phyloP scores from a whole-genome alignment of 164 flowering plant species.

The Berberis thunbergii region DNA sequence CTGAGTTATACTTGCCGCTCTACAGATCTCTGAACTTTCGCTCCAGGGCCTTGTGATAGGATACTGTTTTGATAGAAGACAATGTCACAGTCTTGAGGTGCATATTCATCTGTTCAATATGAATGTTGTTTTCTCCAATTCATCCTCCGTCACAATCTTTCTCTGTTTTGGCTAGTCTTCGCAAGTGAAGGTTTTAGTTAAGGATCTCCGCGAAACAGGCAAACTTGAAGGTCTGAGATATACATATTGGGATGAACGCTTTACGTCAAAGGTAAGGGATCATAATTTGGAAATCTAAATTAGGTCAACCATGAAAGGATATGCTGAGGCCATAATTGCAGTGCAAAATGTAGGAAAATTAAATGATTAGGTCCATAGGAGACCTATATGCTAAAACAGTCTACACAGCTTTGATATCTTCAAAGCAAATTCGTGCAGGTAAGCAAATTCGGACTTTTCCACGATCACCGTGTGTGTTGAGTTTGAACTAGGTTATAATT shows the following conservation, averaged over 20 bases:
- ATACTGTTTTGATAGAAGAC: constrained; percentile 34
- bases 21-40: constrained; percentile 68
- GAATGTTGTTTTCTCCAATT: background rate
- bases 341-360: too few species aligned
- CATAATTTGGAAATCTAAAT: background rate
- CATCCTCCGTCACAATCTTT: background rate
- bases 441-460: too few species aligned
- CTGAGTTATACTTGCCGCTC: background rate
- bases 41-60: constrained; percentile 67
- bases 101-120: constrained; percentile 11
- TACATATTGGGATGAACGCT: constrained; percentile 81
- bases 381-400: too few species aligned
- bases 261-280: constrained; percentile 62
- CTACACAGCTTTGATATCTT: too few species aligned
- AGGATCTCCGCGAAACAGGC: constrained; percentile 54
- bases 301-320: too few species aligned
- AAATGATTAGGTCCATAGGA: too few species aligned
- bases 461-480: too few species aligned
- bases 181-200: constrained; percentile 57
- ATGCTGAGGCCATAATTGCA: too few species aligned
- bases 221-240: constrained; percentile 57
- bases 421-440: too few species aligned
- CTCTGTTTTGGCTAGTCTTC: constrained; percentile 31
- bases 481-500: too few species aligned
- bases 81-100: constrained; percentile 30